Conservation (phyloP, 1,284 basidiomycete species). For the Ceratobasidium sp. region DNA sequence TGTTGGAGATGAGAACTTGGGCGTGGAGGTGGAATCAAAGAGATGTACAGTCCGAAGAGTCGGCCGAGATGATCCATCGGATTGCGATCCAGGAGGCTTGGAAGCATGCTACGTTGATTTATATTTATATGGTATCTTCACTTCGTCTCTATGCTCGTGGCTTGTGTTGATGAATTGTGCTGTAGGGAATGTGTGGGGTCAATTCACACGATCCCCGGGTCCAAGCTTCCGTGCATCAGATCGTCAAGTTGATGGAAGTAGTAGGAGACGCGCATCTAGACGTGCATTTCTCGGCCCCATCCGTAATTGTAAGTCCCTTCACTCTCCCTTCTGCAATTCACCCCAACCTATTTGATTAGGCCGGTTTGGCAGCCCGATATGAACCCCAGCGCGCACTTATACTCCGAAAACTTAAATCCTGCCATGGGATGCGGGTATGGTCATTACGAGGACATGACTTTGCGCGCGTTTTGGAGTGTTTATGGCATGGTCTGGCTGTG, state of each 20-base stretch:
- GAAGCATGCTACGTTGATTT: slow-evolving; percentile 29
- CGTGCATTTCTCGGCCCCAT: background rate
- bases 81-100: slow-evolving; percentile 14
- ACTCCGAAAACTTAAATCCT: slow-evolving; percentile 4
- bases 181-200: slow-evolving; percentile 27
- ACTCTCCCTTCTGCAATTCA: background rate
- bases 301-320: slow-evolving; percentile 11
- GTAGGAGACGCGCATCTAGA: background rate
- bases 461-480: slow-evolving; percentile 1
- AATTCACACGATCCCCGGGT: slow-evolving; percentile 23
- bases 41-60: background rate
- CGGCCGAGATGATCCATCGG: slow-evolving; percentile 2
- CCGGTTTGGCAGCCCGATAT: slow-evolving; percentile 19
- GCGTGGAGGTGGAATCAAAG: slow-evolving; percentile 9
- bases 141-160: too few species aligned
- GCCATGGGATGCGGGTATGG: slow-evolving; percentile 4
- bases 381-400: slow-evolving; percentile 12
- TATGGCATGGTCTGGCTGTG: slow-evolving; percentile 29
- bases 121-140: slow-evolving; percentile 21
- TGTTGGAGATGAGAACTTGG: slow-evolving; percentile 1
- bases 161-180: too few species aligned
- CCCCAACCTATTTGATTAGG: background rate
- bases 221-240: slow-evolving; percentile 21
- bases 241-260: background rate
- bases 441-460: background rate